Conservation (phyloP, 2,329 filamentous ascomycete genomes). For the Incumbomyces delicatus region DNA sequence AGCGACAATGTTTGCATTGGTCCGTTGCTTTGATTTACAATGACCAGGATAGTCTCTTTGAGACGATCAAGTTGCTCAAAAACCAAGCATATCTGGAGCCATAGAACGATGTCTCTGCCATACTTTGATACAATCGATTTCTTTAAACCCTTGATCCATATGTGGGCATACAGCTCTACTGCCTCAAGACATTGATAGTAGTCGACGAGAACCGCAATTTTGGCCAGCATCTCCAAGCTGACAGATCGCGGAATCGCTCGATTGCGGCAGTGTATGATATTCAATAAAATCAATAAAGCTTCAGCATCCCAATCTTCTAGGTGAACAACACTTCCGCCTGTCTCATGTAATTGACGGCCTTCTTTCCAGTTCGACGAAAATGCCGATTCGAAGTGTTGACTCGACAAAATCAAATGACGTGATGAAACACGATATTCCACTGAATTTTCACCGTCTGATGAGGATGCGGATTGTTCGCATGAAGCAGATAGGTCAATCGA, state of each 20-base stretch:
- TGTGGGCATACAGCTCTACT: background rate
- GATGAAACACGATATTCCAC: too few relatives aligned
- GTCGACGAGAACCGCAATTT: background rate
- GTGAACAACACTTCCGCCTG: too few relatives aligned
- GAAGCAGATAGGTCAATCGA: too few relatives aligned
- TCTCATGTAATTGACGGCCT: too few relatives aligned
- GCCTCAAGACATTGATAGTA: background rate
- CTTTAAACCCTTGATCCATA: background rate
- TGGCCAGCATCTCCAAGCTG: background rate
- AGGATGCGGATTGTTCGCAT: too few relatives aligned
- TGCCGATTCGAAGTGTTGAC: too few relatives aligned
- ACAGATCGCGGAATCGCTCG: background rate
- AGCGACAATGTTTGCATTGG: background rate
- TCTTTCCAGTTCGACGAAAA: too few relatives aligned
- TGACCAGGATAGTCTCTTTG: background rate
- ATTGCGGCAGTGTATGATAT: background rate
- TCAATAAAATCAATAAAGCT: background rate
- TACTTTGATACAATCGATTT: background rate
- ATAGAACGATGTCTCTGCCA: background rate
- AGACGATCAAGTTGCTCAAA: background rate
- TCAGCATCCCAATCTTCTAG: background rate
- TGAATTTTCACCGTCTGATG: too few relatives aligned
- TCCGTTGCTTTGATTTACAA: background rate
- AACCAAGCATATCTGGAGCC: background rate
- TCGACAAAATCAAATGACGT: too few relatives aligned